Conservation (phyloP, 73 alveolate species). For the Tetrahymena borealis region DNA sequence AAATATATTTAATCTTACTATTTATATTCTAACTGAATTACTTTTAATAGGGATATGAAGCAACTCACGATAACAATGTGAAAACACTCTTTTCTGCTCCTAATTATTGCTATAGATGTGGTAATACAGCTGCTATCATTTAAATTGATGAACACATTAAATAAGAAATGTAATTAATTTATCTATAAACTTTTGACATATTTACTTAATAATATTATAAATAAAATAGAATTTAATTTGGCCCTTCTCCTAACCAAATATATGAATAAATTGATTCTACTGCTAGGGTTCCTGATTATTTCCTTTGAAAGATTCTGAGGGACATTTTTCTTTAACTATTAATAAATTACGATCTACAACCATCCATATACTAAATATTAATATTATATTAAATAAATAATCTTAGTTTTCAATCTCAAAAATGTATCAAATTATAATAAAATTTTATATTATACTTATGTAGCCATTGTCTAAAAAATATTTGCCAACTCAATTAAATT, state of each 20-base stretch:
- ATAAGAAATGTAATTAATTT: neutral
- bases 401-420: too few relatives aligned
- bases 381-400: too few relatives aligned
- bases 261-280: neutral
- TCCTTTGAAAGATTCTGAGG: neutral
- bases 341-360: neutral
- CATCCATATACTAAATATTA: neutral
- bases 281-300: neutral
- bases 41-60: constrained; percentile 14
- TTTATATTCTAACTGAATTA: constrained; percentile 36
- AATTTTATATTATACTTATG: too few relatives aligned
- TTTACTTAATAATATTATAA: neutral
- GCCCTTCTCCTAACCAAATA: neutral
- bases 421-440: too few relatives aligned
- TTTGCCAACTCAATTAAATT: too few relatives aligned
- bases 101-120: constrained; percentile 75
- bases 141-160: neutral
- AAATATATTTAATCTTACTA: constrained; percentile 62
- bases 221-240: neutral
- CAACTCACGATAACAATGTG: constrained; percentile 57
- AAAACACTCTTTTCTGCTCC: constrained; percentile 75
- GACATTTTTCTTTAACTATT: neutral
- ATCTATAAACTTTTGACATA: neutral
- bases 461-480: too few relatives aligned
- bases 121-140: constrained; percentile 58